phyloP scores from a whole-genome alignment of 805 yeast species.

The Lachancea mirantina region DNA sequence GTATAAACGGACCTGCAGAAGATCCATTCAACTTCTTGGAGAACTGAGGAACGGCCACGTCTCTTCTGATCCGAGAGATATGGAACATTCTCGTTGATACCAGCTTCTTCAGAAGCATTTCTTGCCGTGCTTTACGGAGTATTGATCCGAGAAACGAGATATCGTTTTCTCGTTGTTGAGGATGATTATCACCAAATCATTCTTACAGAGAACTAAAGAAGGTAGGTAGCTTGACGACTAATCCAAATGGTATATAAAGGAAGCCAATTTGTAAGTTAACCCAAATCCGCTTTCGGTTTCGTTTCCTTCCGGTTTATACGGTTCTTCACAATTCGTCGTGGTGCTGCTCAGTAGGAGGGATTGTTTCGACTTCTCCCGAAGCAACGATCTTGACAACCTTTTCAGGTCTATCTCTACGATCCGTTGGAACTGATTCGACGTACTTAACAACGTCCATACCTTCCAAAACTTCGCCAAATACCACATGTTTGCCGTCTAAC shows the following conservation, averaged over 20 bases:
- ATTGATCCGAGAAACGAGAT: too few relatives aligned
- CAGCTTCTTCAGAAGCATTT: not conserved
- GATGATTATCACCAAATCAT: too few relatives aligned
- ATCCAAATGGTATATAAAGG: too few relatives aligned
- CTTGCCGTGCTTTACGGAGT: too few relatives aligned
- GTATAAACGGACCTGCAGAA: conserved; percentile 28
- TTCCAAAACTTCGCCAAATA: conserved; percentile 87
- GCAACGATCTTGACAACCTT: conserved; percentile 56
- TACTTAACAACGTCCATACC: conserved; percentile 76
- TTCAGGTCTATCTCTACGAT: conserved; percentile 63
- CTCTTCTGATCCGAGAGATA: not conserved
- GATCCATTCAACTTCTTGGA: conserved; percentile 19
- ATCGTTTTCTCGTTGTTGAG: too few relatives aligned
- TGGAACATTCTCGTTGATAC: not conserved
- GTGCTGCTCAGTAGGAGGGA: conserved; percentile 10
- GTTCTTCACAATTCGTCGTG: conserved; percentile 8
- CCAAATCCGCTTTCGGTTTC: too few relatives aligned
- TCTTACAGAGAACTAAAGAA: too few relatives aligned
- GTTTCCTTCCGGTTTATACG: too few relatives aligned
- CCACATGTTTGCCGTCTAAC: conserved; percentile 94
- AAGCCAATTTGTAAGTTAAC: too few relatives aligned
- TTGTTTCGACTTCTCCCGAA: conserved; percentile 55
- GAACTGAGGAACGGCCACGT: too few relatives aligned
- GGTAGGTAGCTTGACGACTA: too few relatives aligned
- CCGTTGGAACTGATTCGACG: conserved; percentile 68